phyloP scores from a whole-genome alignment of 106 monocot species.

The Phalaenopsis aphrodite region DNA sequence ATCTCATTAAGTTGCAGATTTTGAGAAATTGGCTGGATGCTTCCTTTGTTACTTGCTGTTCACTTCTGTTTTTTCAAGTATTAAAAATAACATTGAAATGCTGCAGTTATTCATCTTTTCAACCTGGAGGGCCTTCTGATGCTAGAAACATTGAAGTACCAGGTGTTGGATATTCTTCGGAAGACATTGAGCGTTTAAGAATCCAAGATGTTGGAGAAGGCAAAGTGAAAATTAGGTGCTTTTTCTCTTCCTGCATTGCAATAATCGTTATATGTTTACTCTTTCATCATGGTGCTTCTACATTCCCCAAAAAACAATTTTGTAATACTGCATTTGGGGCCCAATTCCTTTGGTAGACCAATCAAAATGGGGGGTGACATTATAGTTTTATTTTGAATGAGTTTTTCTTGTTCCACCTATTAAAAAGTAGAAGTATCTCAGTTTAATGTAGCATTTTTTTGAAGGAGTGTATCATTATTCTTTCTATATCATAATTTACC shows the following conservation, averaged over 20 bases:
- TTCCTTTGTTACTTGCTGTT: neutral
- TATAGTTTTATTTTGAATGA: no score
- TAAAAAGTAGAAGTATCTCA: no score
- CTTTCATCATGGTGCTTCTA: no score
- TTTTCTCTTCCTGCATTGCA: conserved; percentile 1
- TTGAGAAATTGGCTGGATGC: neutral
- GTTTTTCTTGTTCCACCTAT: no score
- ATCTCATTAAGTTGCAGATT: neutral
- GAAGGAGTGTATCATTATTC: no score
- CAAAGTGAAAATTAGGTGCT: conserved; percentile 89
- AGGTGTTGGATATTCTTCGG: conserved; percentile 41
- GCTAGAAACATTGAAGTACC: conserved; percentile 18
- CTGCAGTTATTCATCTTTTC: conserved; percentile 48
- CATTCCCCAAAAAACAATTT: no score
- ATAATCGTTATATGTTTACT: no score
- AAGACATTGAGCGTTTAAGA: conserved; percentile 63
- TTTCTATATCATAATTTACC: neutral
- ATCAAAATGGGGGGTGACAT: no score
- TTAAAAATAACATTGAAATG: conserved; percentile 1
- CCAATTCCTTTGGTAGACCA: no score
- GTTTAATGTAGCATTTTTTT: no score
- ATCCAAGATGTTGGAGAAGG: conserved; percentile 93
- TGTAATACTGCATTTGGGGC: no score
- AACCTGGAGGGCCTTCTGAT: conserved; percentile 24
- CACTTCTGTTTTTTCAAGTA: neutral